Conservation (phyloP, 129 eudicot genomes). For the Logfia minima region DNA sequence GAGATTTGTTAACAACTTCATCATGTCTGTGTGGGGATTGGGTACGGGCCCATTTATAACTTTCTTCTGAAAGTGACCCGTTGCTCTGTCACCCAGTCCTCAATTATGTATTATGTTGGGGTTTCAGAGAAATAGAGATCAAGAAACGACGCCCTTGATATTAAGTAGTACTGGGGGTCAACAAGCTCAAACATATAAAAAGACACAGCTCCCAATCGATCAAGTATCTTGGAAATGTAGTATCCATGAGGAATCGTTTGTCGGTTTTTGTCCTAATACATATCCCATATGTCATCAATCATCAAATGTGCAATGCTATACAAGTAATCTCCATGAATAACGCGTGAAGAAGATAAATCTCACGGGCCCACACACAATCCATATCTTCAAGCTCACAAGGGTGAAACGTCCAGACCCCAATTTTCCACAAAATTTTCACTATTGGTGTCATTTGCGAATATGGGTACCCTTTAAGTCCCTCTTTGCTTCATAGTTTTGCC, state of each 20-base stretch:
- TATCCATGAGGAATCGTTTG: background rate
- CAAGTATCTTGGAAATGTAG: slow-evolving; percentile 1
- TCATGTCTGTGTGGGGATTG: too few species aligned
- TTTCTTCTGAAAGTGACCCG: too few species aligned
- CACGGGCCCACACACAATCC: background rate
- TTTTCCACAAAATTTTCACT: slow-evolving; percentile 1
- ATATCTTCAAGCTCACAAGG: background rate
- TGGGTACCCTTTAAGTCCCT: too few species aligned
- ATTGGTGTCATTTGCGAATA: too few species aligned
- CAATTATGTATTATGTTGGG: too few species aligned
- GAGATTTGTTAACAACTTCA: too few species aligned
- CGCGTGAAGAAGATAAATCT: slow-evolving; percentile 13
- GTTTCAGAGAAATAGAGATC: background rate
- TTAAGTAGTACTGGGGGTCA: background rate
- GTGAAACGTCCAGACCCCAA: slow-evolving; percentile 5
- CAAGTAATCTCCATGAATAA: background rate
- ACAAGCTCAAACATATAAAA: too few species aligned
- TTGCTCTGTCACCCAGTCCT: too few species aligned
- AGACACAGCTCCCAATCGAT: background rate
- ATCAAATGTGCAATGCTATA: slow-evolving; percentile 14
- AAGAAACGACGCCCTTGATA: background rate
- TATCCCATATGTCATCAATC: slow-evolving; percentile 15
- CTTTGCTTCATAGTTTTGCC: too few species aligned
- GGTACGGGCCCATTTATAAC: too few species aligned
- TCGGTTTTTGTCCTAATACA: slow-evolving; percentile 1